Base-by-base conservation (phyloP, 1,139 yeast species). In the Diutina sp. region DNA sequence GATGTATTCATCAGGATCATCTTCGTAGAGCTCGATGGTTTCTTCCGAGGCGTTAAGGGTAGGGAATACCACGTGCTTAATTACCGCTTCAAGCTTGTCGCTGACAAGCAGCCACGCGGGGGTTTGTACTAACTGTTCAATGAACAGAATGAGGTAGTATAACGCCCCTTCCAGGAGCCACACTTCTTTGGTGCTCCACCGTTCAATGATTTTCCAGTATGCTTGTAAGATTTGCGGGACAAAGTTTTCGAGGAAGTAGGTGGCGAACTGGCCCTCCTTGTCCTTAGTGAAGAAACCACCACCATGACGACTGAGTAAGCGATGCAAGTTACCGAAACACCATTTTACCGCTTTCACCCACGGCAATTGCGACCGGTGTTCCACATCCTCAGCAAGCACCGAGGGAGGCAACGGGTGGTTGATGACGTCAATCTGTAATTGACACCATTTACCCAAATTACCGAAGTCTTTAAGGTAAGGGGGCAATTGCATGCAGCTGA, bases 1-100 rank as follows among this genome's bases (percentile, higher is more conserved):
- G 46, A 85, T 77, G 64, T 85, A 87, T 63, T 86, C 91, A 61
- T 84, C 88, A 6, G 87, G 84, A 60, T 86, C 91, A 60, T 82
- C 87, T 62, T 85, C 87, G 64, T 82, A 84, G 57, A 84, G 70
- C 62, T 84, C 88, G 47, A 85, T 71, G 46, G 81, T 75, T 58
- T 77, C 80, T 46, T 77, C 78, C 28, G 72, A 72, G 0, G 86
- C 83, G 63, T 80, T 77, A 60, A 87, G 70, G 58, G 84, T 80
- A 6, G 89, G 90, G 63, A 85, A 77, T 35, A 87, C 72, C 12
- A 87, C 76, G 62, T 82, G 86, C 60, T 73, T 76, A 57, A 85
- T 64, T 30, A 85, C 76, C 3, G 84, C 82, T 56, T 80, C 83
- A 61, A 84, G 70, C 64, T 84, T 83, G 16, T 79, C 80, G 58